Evolutionary conservation across 2,329 filamentous ascomycete species (phyloP).

Genomic region (Aspergillus eucalypticola): DNA sequence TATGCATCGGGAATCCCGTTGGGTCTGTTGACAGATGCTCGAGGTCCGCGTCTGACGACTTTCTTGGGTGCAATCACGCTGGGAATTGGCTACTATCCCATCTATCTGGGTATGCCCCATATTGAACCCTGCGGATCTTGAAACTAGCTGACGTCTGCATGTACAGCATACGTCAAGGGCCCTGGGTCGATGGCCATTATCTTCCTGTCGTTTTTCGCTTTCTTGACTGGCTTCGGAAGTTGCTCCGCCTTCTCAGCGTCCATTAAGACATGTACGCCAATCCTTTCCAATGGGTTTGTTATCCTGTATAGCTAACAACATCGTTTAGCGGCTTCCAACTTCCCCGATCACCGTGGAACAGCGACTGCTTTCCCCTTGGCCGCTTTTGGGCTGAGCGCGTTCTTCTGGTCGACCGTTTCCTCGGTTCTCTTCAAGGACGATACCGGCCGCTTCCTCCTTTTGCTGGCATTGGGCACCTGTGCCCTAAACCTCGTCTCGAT

Average conservation of each 20-base stretch:
- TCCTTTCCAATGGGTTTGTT: background rate
- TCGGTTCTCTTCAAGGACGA: slow-evolving; percentile 78
- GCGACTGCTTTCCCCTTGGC: slow-evolving; percentile 92
- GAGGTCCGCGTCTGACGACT: slow-evolving; percentile 76
- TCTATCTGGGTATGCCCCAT: slow-evolving; percentile 58
- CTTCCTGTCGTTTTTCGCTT: slow-evolving; percentile 77
- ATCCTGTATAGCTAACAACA: slow-evolving; percentile 17
- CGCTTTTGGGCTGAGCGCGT: slow-evolving; percentile 90
- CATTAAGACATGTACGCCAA: slow-evolving; percentile 67
- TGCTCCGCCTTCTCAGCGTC: slow-evolving; percentile 88
- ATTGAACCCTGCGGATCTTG: background rate
- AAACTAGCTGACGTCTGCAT: slow-evolving; percentile 16
- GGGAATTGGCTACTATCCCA: slow-evolving; percentile 78
- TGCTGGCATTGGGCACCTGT: slow-evolving; percentile 79
- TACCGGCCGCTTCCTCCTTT: slow-evolving; percentile 75
- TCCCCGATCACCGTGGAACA: slow-evolving; percentile 85
- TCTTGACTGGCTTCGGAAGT: slow-evolving; percentile 82
- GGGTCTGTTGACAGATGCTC: slow-evolving; percentile 81
- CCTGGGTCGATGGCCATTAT: slow-evolving; percentile 57
- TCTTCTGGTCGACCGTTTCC: slow-evolving; percentile 87
- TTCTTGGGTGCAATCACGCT: slow-evolving; percentile 72
- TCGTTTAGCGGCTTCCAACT: slow-evolving; percentile 75
- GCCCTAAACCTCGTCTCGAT: slow-evolving; percentile 73
- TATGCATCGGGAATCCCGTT: slow-evolving; percentile 87
- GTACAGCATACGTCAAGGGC: slow-evolving; percentile 69